Percentiles rank a stretch among this genome's conserved stretches.
Evolutionary conservation across 352 stramenopile species (phyloP).

Genomic region (Phytophthora chlamydospora): DNA sequence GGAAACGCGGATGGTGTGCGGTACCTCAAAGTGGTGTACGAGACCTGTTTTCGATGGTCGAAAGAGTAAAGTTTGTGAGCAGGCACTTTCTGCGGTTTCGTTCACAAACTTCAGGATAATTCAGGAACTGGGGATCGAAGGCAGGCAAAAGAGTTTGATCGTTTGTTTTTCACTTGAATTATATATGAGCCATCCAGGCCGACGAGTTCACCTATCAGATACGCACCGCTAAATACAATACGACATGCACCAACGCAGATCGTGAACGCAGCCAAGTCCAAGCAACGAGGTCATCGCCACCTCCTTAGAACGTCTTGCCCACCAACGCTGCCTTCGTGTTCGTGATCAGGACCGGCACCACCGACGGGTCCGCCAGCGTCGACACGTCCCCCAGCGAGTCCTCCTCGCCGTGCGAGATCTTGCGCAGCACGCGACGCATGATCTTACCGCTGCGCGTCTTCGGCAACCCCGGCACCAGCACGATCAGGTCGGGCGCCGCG

Average conservation of each 20-base stretch:
- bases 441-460: slow-evolving; percentile 98
- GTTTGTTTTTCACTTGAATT: slow-evolving; percentile 3
- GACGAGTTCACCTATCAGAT: slow-evolving; percentile 18
- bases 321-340: slow-evolving; percentile 84
- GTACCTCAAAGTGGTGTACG: slow-evolving; percentile 17
- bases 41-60: slow-evolving; percentile 24
- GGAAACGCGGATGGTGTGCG: slow-evolving; percentile 12
- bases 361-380: slow-evolving; percentile 95
- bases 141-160: too few species aligned
- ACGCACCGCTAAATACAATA: slow-evolving; percentile 14
- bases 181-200: not conserved
- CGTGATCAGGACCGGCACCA: slow-evolving; percentile 94
- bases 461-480: slow-evolving; percentile 88
- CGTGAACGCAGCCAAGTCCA: slow-evolving; percentile 4
- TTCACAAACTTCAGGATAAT: too few species aligned
- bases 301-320: slow-evolving; percentile 63
- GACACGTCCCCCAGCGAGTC: slow-evolving; percentile 96
- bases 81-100: slow-evolving; percentile 2
- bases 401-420: slow-evolving; percentile 96
- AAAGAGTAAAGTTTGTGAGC: slow-evolving; percentile 11
- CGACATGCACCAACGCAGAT: slow-evolving; percentile 22
- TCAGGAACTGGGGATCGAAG: too few species aligned
- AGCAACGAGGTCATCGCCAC: not conserved
- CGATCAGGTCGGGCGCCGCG: slow-evolving; percentile 95
- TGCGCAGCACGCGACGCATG: slow-evolving; percentile 98